Evolutionary conservation across 2,329 filamentous ascomycete genomes (phyloP), one percentile per base, ranked within the genome.

Genomic region (Penicillium brevicompactum): DNA sequence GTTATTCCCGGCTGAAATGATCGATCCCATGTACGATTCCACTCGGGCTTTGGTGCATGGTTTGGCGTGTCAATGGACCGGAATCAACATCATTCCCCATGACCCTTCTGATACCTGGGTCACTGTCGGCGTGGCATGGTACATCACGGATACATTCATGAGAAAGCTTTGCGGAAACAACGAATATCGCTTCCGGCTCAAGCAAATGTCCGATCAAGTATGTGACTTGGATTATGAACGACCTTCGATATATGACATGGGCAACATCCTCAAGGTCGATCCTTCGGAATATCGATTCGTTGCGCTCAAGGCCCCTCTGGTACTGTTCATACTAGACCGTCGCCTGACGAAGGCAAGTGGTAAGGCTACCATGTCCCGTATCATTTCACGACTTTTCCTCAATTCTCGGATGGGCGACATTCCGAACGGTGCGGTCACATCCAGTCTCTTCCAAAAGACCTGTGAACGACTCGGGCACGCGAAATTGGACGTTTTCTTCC

Each of bases 121-220:
- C 18, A 88, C 93, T 11, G 84, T 94, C 51, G 95, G 93, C 13
- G 88, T 95, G 45, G 90, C 93, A 0, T 92, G 93, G 78, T 99
- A 91, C 78, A 96, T 99, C 83, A 92, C 93, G 1, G 93, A 97
- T 65, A 83, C 91, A 4, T 97, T 96, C 74, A 90, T 97, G 84
- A 91, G 88, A 71, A 88, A 87, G 62, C 81, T 99, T 2, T 95
- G 91, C 68, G 94, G 94, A 7, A 95, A 95, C 70, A 99, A 99
- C 70, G 91, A 96, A 66, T 94, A 96, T 70, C 84, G 92, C 10
- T 97, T 92, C 70, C 87, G 91, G 37, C 89, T 96, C 74, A 97
- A 97, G 74, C 80, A 85, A 37, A 84, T 91, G 73, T 87, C 91
- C 0, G 93, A 99, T 72, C 84, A 82, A 63, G 84, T 97, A 40